Evolutionary conservation across 108 stramenopile genomes (phyloP).

Genomic region (Licmophora abbreviata): DNA sequence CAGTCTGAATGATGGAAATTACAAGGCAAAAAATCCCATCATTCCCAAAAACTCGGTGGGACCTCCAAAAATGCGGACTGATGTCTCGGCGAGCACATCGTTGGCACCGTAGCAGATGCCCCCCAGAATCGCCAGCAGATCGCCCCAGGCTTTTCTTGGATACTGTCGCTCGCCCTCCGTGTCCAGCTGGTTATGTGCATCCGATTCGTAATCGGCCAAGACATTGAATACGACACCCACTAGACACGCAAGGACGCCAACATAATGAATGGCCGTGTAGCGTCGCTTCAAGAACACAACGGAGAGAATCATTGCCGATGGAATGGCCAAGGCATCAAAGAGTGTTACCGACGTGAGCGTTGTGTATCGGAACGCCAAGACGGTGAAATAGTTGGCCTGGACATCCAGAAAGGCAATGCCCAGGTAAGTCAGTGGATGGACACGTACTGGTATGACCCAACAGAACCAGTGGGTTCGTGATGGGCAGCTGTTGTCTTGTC

Average conservation of each 20-base stretch:
- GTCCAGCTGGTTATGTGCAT: slow-evolving; percentile 15
- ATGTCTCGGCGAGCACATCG: slow-evolving; percentile 72
- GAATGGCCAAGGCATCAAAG: slow-evolving; percentile 91
- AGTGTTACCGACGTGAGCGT: slow-evolving; percentile 87
- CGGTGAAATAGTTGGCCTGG: slow-evolving; percentile 85
- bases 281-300: slow-evolving; percentile 48
- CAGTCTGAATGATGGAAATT: slow-evolving; percentile 55
- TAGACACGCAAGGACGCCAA: slow-evolving; percentile 78
- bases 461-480: slow-evolving; percentile 5
- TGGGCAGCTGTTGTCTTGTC: too few relatives aligned
- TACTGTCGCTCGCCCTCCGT: slow-evolving; percentile 26
- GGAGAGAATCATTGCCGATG: slow-evolving; percentile 86
- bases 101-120: slow-evolving; percentile 84
- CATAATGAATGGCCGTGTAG: slow-evolving; percentile 62
- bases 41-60: slow-evolving; percentile 74
- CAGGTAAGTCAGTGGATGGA: slow-evolving; percentile 41
- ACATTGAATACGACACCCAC: slow-evolving; percentile 75
- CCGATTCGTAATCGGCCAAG: slow-evolving; percentile 63
- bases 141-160: slow-evolving; percentile 72
- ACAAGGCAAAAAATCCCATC: slow-evolving; percentile 79
- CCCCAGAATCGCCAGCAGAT: slow-evolving; percentile 79
- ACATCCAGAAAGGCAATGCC: slow-evolving; percentile 83
- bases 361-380: slow-evolving; percentile 87
- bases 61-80: slow-evolving; percentile 37
- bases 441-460: slow-evolving; percentile 22